A percentile compares a stretch with the other conserved stretches of the same genome.
Evolutionary conservation across 768 basidiomycete genomes (phyloP).

Genomic region (Tulasnella sp.): DNA sequence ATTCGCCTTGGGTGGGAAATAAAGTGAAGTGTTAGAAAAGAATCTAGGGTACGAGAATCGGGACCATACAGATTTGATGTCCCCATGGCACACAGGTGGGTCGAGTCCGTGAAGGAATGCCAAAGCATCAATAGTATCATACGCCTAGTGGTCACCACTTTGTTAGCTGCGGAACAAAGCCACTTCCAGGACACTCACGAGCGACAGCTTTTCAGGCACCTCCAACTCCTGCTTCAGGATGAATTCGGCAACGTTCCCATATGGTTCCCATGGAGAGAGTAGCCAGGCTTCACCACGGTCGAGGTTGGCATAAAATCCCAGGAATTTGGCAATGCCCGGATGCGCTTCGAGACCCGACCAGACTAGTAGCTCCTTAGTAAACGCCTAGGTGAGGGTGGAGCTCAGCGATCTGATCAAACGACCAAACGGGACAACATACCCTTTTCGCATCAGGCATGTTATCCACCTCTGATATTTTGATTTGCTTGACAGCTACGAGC

Average conservation of each 20-base stretch:
- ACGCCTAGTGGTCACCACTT: background rate
- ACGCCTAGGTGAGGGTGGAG: background rate
- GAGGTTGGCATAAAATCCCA: slow-evolving; percentile 3
- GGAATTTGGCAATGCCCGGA: slow-evolving; percentile 6
- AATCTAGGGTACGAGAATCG: background rate
- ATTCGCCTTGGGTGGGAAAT: background rate
- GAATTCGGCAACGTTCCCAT: slow-evolving; percentile 5
- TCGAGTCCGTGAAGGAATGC: slow-evolving; percentile 13
- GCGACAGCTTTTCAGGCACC: background rate
- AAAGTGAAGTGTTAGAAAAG: background rate
- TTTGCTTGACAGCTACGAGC: too few species aligned
- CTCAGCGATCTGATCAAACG: too few species aligned
- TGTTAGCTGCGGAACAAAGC: background rate
- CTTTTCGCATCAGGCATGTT: too few species aligned
- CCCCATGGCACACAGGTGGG: slow-evolving; percentile 23
- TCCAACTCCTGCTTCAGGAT: background rate
- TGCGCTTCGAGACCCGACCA: slow-evolving; percentile 5
- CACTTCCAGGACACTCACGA: background rate
- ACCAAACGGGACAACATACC: too few species aligned
- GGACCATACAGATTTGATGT: slow-evolving; percentile 9
- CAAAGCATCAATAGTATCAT: background rate
- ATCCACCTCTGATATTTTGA: too few species aligned
- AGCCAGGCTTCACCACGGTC: background rate
- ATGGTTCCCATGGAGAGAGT: background rate
- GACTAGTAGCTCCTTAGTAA: background rate